Percentiles rank a stretch among this genome's conserved stretches.
Conservation (phyloP, 805 yeast genomes). For the Saccharomycopsis olivae region DNA sequence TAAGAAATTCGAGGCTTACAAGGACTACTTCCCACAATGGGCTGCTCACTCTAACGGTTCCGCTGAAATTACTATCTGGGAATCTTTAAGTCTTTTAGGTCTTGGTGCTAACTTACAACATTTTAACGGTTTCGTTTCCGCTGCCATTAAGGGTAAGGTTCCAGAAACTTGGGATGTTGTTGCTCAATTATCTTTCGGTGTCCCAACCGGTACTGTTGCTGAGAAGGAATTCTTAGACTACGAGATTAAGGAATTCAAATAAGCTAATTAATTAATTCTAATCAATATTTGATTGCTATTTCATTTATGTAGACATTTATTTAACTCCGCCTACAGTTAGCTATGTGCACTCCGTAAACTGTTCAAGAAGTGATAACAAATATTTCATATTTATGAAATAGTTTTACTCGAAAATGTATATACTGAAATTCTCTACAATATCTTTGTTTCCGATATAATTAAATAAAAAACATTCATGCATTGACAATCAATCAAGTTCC, state of each 20-base stretch:
- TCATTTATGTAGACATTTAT: no score
- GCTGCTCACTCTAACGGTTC: slow-evolving; percentile 39
- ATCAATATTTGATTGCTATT: no score
- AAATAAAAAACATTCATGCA: no score
- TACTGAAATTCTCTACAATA: no score
- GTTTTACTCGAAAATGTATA: no score
- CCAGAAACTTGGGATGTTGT: slow-evolving; percentile 33
- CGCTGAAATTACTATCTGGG: slow-evolving; percentile 41
- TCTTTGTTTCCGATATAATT: no score
- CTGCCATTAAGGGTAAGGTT: slow-evolving; percentile 28
- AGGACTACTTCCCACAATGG: slow-evolving; percentile 36
- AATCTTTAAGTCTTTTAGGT: slow-evolving; percentile 34
- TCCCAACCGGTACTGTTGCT: slow-evolving; percentile 27
- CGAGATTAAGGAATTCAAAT: slow-evolving; percentile 26
- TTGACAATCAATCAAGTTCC: no score
- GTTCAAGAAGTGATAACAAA: no score
- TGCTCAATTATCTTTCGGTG: slow-evolving; percentile 43
- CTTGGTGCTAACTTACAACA: slow-evolving; percentile 45
- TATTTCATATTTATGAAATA: no score
- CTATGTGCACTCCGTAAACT: no score
- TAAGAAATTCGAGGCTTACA: slow-evolving; percentile 33
- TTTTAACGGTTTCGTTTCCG: slow-evolving; percentile 36
- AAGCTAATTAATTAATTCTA: no score
- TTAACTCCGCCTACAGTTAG: no score
- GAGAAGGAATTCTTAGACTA: slow-evolving; percentile 34